These are phyloP conservation scores for Penicillium sp. DNA, from an alignment of 2,329 filamentous ascomycete genomes.

Conservation along the genomic window DNA sequence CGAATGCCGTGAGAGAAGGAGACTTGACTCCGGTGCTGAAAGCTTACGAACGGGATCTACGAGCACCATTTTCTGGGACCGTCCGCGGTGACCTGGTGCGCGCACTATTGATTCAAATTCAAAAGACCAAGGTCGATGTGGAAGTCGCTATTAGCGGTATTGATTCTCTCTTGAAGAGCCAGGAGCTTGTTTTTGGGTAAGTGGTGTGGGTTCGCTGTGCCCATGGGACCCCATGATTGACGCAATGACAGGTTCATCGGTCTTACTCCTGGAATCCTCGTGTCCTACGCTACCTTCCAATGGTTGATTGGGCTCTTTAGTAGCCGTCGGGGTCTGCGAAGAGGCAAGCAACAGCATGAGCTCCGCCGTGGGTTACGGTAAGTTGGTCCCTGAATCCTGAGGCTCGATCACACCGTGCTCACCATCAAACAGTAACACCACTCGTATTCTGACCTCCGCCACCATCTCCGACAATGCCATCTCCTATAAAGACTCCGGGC, in stretches of 20 bases:
- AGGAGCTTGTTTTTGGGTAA: constrained; percentile 84
- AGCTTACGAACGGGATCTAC: constrained; percentile 85
- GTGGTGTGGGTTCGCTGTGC: constrained; percentile 4
- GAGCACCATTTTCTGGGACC: constrained; percentile 73
- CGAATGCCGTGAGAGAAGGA: constrained; percentile 76
- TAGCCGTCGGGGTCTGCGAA: constrained; percentile 61
- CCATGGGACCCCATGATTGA: constrained; percentile 9
- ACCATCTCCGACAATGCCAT: constrained; percentile 68
- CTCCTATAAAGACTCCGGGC: constrained; percentile 85
- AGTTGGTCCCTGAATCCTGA: not conserved
- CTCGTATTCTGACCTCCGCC: constrained; percentile 67
- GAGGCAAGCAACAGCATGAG: constrained; percentile 60
- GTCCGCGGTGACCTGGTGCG: constrained; percentile 81
- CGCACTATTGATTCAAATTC: constrained; percentile 88
- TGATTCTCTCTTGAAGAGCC: constrained; percentile 87
- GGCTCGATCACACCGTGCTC: not conserved
- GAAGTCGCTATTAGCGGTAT: constrained; percentile 95
- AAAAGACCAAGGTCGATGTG: constrained; percentile 98
- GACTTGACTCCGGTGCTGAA: constrained; percentile 86
- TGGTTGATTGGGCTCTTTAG: constrained; percentile 68
- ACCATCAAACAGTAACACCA: constrained; percentile 58
- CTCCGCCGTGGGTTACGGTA: constrained; percentile 70
- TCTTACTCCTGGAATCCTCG: constrained; percentile 84
- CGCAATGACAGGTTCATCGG: constrained; percentile 65
- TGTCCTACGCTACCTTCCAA: constrained; percentile 66